These are phyloP conservation scores for Penicillium desertorum DNA, from an alignment of 495 filamentous ascomycete genomes.

Conservation along the genomic window DNA sequence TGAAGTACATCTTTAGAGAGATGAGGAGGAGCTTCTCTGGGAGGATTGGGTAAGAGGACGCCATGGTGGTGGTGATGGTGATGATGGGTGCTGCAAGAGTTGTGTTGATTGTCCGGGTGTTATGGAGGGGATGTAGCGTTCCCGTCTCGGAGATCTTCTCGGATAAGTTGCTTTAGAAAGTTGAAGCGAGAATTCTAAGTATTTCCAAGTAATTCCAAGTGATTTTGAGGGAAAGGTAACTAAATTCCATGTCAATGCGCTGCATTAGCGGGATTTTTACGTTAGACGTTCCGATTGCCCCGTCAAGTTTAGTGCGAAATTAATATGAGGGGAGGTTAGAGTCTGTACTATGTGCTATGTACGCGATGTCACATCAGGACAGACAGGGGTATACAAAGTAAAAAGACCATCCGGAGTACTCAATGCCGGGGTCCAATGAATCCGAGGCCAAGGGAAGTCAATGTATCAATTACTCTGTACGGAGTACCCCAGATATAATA, in stretches of 20 bases:
- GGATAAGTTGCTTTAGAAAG: slow-evolving; percentile 3
- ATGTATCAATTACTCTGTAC: background rate
- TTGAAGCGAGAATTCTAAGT: background rate
- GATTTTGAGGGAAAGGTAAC: background rate
- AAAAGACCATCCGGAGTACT: slow-evolving; percentile 2
- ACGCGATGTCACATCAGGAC: background rate
- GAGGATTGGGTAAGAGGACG: slow-evolving; percentile 43
- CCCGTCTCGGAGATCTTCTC: background rate
- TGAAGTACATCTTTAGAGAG: slow-evolving; percentile 84
- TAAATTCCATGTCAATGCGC: slow-evolving; percentile 4
- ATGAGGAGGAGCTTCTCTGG: slow-evolving; percentile 72
- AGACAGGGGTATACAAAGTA: background rate
- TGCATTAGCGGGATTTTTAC: slow-evolving; percentile 3
- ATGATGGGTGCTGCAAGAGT: slow-evolving; percentile 16
- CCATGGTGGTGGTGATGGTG: slow-evolving; percentile 21
- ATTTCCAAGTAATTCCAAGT: background rate
- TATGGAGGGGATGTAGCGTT: slow-evolving; percentile 3
- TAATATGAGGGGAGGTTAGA: background rate
- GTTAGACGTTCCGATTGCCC: background rate
- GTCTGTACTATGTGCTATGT: background rate
- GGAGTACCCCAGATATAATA: background rate
- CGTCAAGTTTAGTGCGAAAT: background rate
- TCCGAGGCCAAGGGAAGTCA: background rate
- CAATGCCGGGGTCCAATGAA: background rate
- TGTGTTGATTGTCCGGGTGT: background rate